Percentiles rank a stretch among this genome's conserved stretches.
These are phyloP conservation scores for Vanderwaltozyma polyspora DNA, from an alignment of 805 yeast species.

Conservation along the genomic window DNA sequence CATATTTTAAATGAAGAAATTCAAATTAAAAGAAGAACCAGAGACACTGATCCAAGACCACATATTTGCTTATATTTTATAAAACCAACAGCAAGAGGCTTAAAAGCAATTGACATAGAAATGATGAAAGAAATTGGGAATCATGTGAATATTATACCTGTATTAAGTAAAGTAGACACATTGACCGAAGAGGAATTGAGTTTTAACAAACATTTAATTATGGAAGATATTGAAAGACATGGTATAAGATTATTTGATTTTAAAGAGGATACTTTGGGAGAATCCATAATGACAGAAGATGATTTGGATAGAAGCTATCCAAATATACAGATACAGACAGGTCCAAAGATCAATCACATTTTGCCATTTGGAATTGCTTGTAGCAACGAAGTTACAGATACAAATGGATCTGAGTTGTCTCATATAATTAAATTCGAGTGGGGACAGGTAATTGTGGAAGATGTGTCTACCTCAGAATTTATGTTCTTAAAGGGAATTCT, in stretches of 20 bases:
- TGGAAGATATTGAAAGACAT: conserved; percentile 44
- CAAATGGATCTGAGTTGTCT: conserved; percentile 11
- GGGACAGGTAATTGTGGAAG: conserved; percentile 52
- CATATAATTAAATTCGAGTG: conserved; percentile 54
- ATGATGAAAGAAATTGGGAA: conserved; percentile 59
- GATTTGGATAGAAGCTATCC: conserved; percentile 16
- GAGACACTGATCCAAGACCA: conserved; percentile 65
- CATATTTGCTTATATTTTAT: conserved; percentile 73
- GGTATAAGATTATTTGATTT: conserved; percentile 61
- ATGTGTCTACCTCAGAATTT: conserved; percentile 57
- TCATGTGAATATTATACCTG: conserved; percentile 74
- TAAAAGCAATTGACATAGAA: conserved; percentile 42
- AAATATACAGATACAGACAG: not conserved
- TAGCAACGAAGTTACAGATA: conserved; percentile 31
- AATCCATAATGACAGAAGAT: conserved; percentile 5
- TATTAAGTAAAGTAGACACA: conserved; percentile 71
- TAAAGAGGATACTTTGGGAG: conserved; percentile 38
- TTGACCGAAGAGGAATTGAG: conserved; percentile 55
- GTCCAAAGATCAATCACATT: conserved; percentile 24
- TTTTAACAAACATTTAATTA: conserved; percentile 40
- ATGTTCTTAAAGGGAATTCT: conserved; percentile 58
- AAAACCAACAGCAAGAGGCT: conserved; percentile 43
- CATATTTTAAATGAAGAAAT: conserved; percentile 63
- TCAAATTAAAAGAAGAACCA: conserved; percentile 56
- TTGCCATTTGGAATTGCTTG: conserved; percentile 59